phyloP scores from a whole-genome alignment of 1,284 basidiomycete genomes.

The Butyriboletus appendiculatus region DNA sequence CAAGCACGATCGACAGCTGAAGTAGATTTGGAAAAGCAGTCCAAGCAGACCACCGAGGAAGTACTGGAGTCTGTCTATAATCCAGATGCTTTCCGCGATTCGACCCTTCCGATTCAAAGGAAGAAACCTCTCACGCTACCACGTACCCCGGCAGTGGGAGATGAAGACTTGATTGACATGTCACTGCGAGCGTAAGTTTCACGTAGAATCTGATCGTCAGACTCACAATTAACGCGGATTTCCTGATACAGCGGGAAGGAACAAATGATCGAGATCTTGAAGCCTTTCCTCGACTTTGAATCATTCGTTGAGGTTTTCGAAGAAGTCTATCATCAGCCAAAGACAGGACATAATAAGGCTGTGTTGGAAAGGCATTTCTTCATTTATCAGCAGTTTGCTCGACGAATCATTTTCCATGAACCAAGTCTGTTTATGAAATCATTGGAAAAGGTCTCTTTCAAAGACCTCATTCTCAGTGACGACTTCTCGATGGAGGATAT shows the following conservation, averaged over 20 bases:
- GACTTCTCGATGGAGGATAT: conserved; percentile 32
- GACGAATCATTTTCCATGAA: conserved; percentile 33
- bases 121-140: background rate
- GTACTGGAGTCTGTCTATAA: conserved; percentile 12
- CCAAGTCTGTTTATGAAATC: conserved; percentile 29
- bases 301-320: background rate
- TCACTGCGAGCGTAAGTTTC: conserved; percentile 21
- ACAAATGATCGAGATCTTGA: background rate
- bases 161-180: conserved; percentile 31
- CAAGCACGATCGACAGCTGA: background rate
- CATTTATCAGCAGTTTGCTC: conserved; percentile 22
- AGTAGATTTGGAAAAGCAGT: background rate
- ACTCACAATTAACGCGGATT: background rate
- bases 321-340: too few species aligned
- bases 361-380: conserved; percentile 1
- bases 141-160: background rate
- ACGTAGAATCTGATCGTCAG: background rate
- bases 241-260: conserved; percentile 8
- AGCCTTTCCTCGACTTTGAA: conserved; percentile 2
- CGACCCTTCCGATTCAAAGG: background rate
- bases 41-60: conserved; percentile 11
- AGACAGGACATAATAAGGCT: background rate
- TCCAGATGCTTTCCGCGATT: background rate
- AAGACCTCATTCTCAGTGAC: conserved; percentile 31
- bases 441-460: conserved; percentile 31